Evolutionary conservation across 352 stramenopile genomes (phyloP), one percentile per base, ranked within the genome.

Genomic region (Pythium dissimile): DNA sequence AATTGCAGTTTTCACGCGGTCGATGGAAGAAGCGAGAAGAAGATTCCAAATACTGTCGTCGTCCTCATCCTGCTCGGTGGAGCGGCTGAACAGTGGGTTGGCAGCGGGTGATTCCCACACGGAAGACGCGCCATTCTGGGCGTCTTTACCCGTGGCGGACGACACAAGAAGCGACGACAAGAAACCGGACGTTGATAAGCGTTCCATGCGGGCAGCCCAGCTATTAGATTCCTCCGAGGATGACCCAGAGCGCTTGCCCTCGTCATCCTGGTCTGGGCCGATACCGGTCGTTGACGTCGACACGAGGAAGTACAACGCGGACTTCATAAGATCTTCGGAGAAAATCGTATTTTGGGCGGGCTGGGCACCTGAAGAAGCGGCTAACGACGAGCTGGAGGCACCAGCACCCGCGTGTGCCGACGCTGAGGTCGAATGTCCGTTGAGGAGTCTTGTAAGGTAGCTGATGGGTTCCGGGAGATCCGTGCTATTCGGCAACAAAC

Each of bases 21-120:
- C 81, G 9, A 91, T 77, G 1, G 81, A 91, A 24, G 81, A 87
- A 3, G 76, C 71, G 3, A 91, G 64, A 13, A 91, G 55, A 24
- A 89, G 68, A 38, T 77, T 84, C 81, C 78, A 91, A 32, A 89
- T 84, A 35, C 75, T 86, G 52, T 88, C 76, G 15, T 73, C 66
- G 30, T 77, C 66, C 2, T 84, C 77, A 27, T 86, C 75, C 39
- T 64, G 56, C 68, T 75, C 18, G 62, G 69, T 20, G 39, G 56
- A 35, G 59, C 67, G 69, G 59, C 62, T 86, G 46, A 86, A 86
- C 7, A 85, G 39, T 10, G 76, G 73, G 41, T 86, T 85, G 31
- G 34, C 57, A 28, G 12, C 18, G 5, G 28, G 27, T 10, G 28
- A n/a, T 5, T 44, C 48, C 51, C 56, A 64, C 27, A 54, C 47